A percentile compares a stretch with the other conserved stretches of the same genome.
phyloP scores from a whole-genome alignment of 1,284 basidiomycete genomes.

The Ustilago bromivora region DNA sequence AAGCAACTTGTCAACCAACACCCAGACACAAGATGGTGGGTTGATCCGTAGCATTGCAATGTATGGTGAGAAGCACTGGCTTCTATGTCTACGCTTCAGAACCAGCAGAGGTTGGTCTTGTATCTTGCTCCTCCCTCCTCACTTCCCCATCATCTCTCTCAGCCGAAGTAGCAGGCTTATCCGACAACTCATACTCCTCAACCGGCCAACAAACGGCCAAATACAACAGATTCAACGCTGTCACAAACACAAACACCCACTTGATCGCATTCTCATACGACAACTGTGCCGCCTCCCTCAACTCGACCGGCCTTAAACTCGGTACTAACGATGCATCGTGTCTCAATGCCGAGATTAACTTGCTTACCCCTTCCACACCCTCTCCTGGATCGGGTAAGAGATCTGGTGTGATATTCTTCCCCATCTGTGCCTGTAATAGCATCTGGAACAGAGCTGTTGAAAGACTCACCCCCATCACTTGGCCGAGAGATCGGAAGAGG shows the following conservation, averaged over 20 bases:
- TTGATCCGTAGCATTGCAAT: neutral
- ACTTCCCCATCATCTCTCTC: neutral
- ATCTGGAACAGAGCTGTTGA: slow-evolving; percentile 83
- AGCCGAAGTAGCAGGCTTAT: slow-evolving; percentile 26
- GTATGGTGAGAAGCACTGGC: neutral
- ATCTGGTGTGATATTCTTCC: slow-evolving; percentile 75
- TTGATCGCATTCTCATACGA: slow-evolving; percentile 86
- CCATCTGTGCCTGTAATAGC: slow-evolving; percentile 76
- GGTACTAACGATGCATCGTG: slow-evolving; percentile 85
- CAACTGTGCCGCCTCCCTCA: slow-evolving; percentile 79
- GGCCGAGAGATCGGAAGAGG: slow-evolving; percentile 79
- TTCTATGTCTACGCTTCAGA: slow-evolving; percentile 8
- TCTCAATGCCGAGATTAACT: slow-evolving; percentile 79
- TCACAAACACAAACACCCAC: slow-evolving; percentile 84
- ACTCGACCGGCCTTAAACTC: slow-evolving; percentile 74
- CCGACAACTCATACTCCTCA: slow-evolving; percentile 38
- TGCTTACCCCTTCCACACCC: slow-evolving; percentile 51
- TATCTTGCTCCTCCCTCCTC: neutral
- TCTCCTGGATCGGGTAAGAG: slow-evolving; percentile 72
- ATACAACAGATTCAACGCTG: slow-evolving; percentile 75
- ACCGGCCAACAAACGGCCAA: slow-evolving; percentile 40
- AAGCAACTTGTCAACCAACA: no score
- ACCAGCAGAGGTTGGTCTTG: neutral
- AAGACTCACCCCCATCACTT: slow-evolving; percentile 83
- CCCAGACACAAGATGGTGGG: no score